Evolutionary conservation across 306 rosid genomes (phyloP), one percentile per base, ranked within the genome.

Genomic region (Cicer cuneatum): DNA sequence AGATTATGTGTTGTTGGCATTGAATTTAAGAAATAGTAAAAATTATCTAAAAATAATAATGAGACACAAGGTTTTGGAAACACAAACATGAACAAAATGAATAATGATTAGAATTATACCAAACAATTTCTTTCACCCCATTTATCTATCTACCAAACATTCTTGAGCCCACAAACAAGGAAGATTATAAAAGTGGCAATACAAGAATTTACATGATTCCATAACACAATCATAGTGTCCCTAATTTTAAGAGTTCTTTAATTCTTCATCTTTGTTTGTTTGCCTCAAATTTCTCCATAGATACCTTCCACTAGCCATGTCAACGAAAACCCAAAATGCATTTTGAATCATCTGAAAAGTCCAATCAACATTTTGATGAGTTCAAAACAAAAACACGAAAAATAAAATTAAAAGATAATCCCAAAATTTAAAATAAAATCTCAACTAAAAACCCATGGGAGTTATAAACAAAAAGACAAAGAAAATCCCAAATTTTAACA

Each of bases 221-320:
- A 42, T 16, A 40, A 37, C 29, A 40, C 14, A 57, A 62, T 56
- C 46, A 66, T 38, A 66, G 1, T 14, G 0, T 14, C 7, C 63
- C 16, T 73, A 59, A 59, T 33, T 59, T 18, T 72, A 75, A 24
- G 63, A 54, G 68, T 52, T 70, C 73, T 76, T 83, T 29, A 81
- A 45, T 68, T 74, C 81, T 0, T 12, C 66, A 18, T 68, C 74
- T 10, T 62, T 67, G 51, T 77, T 80, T 67, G 58, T 74, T 43
- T 75, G 73, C 81, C 53, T 86, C 61, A 89, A 52, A 80, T 89
- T 87, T 84, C 91, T 84, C 97, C 97, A 91, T 56, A 87, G 78
- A 73, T 87, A 91, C 77, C 84, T 89, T 71, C 97, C 97, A 67
- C 91, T 91, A 51, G 93, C 91, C 97, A 87, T 89, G 77, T 91